Evolutionary conservation across 2,329 filamentous ascomycete species (phyloP), one percentile per base, ranked within the genome.

Genomic region (Talaromyces piceae): DNA sequence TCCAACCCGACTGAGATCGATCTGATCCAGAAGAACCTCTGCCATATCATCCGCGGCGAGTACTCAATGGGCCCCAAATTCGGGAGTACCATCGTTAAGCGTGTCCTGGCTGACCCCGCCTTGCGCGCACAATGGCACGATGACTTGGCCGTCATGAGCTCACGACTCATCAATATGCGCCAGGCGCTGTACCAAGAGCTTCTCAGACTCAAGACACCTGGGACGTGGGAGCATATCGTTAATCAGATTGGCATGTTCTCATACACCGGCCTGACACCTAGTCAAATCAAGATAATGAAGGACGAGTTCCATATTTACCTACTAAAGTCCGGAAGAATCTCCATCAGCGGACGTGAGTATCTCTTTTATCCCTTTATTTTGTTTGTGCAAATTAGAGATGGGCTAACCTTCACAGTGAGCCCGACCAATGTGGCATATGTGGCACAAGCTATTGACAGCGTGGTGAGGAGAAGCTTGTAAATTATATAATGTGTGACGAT

Each of bases 151-250:
- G 88, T 86, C 59, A 97, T 97, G 91, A 89, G 88, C 30, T 91
- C 91, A 43, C 86, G 91, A 60, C 96, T 97, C 74, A 95, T 89
- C 61, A 77, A 79, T 59, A 97, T 96, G 91, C 86, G 91, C 59
- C 81, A 83, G 65, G 82, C 80, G 3, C 76, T 97, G 56, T 83
- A 89, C 54, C 73, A 76, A 50, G 91, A 91, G 75, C 82, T 97
- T 8, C 88, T 95, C 70, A 82, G 85, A 63, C 78, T 94, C 49
- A 80, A 81, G 50, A 95, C 91, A 0, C 91, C 91, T 0, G 91
- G 91, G 31, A 87, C 82, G n/a, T 97, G 93, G 91, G 90, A 91
- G 68, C 91, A 97, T 74, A 95, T 97, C 67, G 93, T 91, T 45
- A 88, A 95, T 63, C 91, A 70, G 66, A 69, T 65, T 63, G 91